A percentile compares a stretch with the other conserved stretches of the same genome.
Conservation (phyloP, 2,329 filamentous ascomycete species). For the Penicillium freii region DNA sequence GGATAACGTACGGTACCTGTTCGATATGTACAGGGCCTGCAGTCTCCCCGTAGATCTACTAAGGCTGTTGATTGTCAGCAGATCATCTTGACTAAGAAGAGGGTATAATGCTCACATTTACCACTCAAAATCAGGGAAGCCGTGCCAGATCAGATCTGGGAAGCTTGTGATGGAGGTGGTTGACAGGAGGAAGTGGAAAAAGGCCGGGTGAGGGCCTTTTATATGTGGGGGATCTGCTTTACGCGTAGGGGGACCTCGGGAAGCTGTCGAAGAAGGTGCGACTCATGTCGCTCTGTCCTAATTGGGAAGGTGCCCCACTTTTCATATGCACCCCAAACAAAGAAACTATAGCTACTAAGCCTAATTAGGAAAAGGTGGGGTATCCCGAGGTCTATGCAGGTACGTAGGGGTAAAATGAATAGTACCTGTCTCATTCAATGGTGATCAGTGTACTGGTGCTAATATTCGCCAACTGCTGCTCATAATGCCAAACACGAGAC, state of each 20-base stretch:
- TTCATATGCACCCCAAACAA: no score
- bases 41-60: background rate
- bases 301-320: no score
- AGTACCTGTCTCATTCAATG: no score
- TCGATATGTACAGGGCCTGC: background rate
- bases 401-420: no score
- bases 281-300: background rate
- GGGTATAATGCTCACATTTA: background rate
- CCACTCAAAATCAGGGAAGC: background rate
- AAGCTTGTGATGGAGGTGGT: background rate
- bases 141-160: background rate
- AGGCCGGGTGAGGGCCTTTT: no score
- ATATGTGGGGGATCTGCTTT: background rate
- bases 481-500: no score
- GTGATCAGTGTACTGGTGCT: no score
- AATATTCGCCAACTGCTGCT: no score
- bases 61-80: background rate
- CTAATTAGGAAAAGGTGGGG: no score
- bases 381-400: no score
- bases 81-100: background rate
- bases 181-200: background rate
- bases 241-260: no score
- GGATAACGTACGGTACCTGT: background rate
- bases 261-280: background rate
- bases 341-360: no score